These are phyloP conservation scores for Quercus lobata DNA, from an alignment of 331 rosid genomes.

Conservation along the genomic window DNA sequence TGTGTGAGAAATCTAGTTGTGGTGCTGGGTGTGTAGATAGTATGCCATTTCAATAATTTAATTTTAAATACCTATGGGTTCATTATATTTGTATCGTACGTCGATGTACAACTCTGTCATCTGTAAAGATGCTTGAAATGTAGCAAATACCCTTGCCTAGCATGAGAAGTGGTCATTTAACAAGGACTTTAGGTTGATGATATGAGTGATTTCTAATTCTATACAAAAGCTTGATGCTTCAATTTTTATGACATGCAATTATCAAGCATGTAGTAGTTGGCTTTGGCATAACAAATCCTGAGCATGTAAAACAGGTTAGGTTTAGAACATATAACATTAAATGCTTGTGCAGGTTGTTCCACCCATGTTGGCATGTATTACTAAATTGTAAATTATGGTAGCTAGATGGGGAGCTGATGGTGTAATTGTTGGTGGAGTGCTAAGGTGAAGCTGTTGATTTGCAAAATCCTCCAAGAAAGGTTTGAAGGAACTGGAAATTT, in stretches of 20 bases:
- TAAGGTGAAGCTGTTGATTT: slow-evolving; percentile 70
- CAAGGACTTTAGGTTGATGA: background rate
- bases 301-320: slow-evolving; percentile 69
- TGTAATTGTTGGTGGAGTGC: slow-evolving; percentile 88
- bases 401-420: slow-evolving; percentile 98
- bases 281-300: slow-evolving; percentile 82
- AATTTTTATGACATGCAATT: slow-evolving; percentile 43
- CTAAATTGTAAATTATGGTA: slow-evolving; percentile 18
- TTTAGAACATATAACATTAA: background rate
- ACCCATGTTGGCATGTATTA: background rate
- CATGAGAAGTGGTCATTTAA: background rate
- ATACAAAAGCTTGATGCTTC: background rate
- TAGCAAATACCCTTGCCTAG: background rate
- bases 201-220: background rate
- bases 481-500: slow-evolving; percentile 58
- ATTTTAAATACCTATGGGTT: no score
- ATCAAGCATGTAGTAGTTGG: slow-evolving; percentile 86
- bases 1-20: background rate
- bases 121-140: background rate
- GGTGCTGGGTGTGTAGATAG: background rate
- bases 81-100: no score
- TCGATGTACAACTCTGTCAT: background rate
- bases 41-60: no score
- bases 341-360: background rate
- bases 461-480: slow-evolving; percentile 79